Evolutionary conservation across 768 basidiomycete genomes (phyloP).

Genomic region (Psilocybe sp.): DNA sequence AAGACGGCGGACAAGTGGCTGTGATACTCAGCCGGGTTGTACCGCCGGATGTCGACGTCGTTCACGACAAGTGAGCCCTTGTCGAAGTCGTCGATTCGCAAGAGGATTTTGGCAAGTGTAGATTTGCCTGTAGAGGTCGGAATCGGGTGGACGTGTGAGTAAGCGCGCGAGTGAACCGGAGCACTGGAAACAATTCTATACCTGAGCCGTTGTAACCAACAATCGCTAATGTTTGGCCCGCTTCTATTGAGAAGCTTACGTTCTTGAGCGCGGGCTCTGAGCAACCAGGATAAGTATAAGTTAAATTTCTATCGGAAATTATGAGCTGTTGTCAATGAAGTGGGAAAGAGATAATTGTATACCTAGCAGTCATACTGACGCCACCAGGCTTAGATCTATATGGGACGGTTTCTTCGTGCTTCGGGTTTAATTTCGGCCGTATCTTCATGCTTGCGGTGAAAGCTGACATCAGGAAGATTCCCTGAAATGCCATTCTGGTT

Average conservation of each 20-base stretch:
- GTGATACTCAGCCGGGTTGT: conserved; percentile 71
- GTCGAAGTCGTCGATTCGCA: conserved; percentile 78
- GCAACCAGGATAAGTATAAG: conserved; percentile 80
- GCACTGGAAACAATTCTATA: conserved; percentile 25
- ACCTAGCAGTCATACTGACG: conserved; percentile 72
- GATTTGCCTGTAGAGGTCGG: conserved; percentile 63
- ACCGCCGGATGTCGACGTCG: conserved; percentile 61
- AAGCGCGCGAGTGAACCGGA: conserved; percentile 10
- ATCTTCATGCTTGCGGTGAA: conserved; percentile 77
- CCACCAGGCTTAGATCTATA: conserved; percentile 54
- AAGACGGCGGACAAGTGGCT: conserved; percentile 76
- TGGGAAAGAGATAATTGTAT: conserved; percentile 13
- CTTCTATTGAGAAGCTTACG: conserved; percentile 64
- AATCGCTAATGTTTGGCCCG: conserved; percentile 82
- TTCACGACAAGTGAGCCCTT: conserved; percentile 69
- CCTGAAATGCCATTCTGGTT: conserved; percentile 75
- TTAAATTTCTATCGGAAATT: conserved; percentile 30
- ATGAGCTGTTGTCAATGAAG: conserved; percentile 7
- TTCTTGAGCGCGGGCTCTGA: conserved; percentile 64
- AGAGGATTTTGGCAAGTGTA: conserved; percentile 77
- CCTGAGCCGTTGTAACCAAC: conserved; percentile 86
- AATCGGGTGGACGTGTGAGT: conserved; percentile 7
- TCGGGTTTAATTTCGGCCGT: conserved; percentile 65
- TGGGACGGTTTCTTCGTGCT: conserved; percentile 43
- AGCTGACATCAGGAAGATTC: conserved; percentile 83